These are phyloP conservation scores for Cyclotella baltica DNA, from an alignment of 108 stramenopile genomes.

Conservation along the genomic window DNA sequence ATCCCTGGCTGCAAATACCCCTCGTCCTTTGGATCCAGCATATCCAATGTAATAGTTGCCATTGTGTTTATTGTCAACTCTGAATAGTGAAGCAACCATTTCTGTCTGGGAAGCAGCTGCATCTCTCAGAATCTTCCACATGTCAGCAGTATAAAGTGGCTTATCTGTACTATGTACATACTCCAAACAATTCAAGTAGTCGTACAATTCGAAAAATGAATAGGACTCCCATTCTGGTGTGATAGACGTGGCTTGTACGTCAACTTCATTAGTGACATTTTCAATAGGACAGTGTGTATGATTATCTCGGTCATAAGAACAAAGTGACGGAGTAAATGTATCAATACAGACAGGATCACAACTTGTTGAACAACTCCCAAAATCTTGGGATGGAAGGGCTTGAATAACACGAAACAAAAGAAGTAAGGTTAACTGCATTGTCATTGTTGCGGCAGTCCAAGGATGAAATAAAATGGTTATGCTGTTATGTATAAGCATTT, in stretches of 20 bases:
- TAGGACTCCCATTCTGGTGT: constrained; percentile 9
- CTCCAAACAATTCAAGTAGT: constrained; percentile 15
- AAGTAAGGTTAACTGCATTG: too few relatives aligned
- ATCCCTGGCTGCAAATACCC: constrained; percentile 29
- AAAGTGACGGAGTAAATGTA: too few relatives aligned
- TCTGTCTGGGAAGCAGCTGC: background rate
- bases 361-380: too few relatives aligned
- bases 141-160: constrained; percentile 6
- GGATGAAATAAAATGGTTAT: too few relatives aligned
- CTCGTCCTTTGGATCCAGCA: constrained; percentile 24
- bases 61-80: background rate
- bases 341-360: too few relatives aligned
- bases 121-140: constrained; percentile 7
- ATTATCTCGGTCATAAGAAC: too few relatives aligned
- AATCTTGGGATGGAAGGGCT: too few relatives aligned
- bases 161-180: background rate
- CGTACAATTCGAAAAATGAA: constrained; percentile 8
- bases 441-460: too few relatives aligned
- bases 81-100: constrained; percentile 4
- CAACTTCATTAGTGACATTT: background rate
- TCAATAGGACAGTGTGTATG: too few relatives aligned
- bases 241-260: background rate
- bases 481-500: too few relatives aligned
- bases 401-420: too few relatives aligned
- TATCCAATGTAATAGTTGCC: constrained; percentile 1